Percentiles rank a stretch among this genome's conserved stretches.
Conservation (phyloP, 495 filamentous ascomycete species). For the Talaromyces wortmannii region DNA sequence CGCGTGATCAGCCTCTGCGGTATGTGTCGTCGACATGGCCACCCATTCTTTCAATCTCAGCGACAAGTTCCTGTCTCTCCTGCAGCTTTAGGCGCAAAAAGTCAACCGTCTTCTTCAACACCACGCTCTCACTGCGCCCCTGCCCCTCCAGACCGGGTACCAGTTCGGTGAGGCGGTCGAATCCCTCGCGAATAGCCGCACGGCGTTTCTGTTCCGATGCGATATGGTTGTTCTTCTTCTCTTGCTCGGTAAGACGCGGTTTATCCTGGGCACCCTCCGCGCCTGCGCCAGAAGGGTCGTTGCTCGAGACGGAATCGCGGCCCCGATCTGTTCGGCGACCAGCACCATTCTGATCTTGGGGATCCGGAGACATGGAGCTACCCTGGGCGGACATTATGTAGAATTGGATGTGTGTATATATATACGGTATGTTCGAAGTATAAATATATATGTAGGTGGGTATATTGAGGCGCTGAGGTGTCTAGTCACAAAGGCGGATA, state of each 20-base stretch:
- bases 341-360: background rate
- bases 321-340: background rate
- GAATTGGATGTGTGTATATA: background rate
- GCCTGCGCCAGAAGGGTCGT: constrained; percentile 1
- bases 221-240: constrained; percentile 91
- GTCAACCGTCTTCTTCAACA: constrained; percentile 69
- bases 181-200: constrained; percentile 77
- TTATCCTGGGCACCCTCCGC: constrained; percentile 42
- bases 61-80: constrained; percentile 55
- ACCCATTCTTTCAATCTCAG: constrained; percentile 53
- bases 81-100: constrained; percentile 61
- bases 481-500: too few species aligned
- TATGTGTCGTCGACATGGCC: constrained; percentile 45
- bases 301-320: constrained; percentile 5
- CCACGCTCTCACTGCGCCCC: constrained; percentile 77
- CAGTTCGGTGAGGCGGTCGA: constrained; percentile 73
- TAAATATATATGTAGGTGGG: too few species aligned
- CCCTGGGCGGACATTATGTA: background rate
- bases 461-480: too few species aligned
- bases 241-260: constrained; percentile 73
- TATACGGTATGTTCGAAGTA: too few species aligned
- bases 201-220: constrained; percentile 86
- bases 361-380: constrained; percentile 2
- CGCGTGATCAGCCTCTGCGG: constrained; percentile 20
- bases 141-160: constrained; percentile 81